These are phyloP conservation scores for Fraxinus paxiana DNA, from an alignment of 305 asterid species.

Conservation along the genomic window DNA sequence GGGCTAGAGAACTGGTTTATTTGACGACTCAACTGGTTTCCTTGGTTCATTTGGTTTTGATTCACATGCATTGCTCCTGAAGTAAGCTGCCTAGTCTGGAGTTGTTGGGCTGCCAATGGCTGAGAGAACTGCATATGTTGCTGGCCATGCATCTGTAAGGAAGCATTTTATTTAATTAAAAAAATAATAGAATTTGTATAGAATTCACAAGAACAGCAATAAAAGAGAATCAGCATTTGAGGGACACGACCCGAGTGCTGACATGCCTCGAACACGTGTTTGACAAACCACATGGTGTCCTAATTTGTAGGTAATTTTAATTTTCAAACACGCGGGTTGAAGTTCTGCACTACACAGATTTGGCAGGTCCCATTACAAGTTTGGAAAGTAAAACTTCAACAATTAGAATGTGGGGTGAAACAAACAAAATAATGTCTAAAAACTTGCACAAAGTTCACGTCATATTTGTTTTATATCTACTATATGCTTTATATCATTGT, in stretches of 20 bases:
- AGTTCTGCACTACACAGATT: not conserved
- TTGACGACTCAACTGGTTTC: conserved; percentile 85
- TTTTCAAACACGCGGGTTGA: not conserved
- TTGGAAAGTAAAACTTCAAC: not conserved
- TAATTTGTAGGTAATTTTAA: not conserved
- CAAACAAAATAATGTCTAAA: not conserved
- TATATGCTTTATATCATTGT: not conserved
- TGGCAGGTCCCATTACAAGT: not conserved
- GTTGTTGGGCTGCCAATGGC: conserved; percentile 69
- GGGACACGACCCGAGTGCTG: not conserved
- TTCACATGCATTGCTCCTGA: conserved; percentile 76
- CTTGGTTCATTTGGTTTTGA: conserved; percentile 74
- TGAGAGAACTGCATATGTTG: conserved; percentile 90
- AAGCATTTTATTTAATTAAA: conserved; percentile 18
- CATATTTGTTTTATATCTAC: not conserved
- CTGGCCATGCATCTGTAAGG: conserved; percentile 70
- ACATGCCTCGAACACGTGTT: not conserved
- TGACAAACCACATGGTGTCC: not conserved
- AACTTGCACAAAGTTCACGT: not conserved
- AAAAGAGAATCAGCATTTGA: not conserved
- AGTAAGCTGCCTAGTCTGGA: conserved; percentile 73
- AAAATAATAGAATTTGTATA: not conserved
- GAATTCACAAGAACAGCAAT: not conserved
- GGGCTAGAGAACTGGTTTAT: conserved; percentile 78
- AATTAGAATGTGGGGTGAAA: not conserved